Evolutionary conservation across 345 rosid species (phyloP), one percentile per base, ranked within the genome.

Genomic region (Euphorbia pulcherrima): DNA sequence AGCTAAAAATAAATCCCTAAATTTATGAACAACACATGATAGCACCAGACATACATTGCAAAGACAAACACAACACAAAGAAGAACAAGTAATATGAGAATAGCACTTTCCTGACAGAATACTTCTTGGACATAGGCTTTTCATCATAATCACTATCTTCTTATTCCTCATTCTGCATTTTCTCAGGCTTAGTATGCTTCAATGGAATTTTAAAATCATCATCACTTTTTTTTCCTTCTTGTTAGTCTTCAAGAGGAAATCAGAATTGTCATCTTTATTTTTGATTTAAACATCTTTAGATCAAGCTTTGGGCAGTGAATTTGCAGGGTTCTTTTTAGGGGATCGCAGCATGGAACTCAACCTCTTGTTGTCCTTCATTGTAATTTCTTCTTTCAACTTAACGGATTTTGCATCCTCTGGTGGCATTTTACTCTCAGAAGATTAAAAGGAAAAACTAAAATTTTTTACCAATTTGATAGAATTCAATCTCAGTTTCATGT

Each of bases 341-440:
- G 78, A 78, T 70, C 63, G 76, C 44, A 65, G 44, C 48, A 89
- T 61, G 27, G 89, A 84, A 50, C 82, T 78, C 85, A 89, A 68
- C 72, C 85, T 77, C 84, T 68, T 82, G 2, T 72, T 71, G 57
- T 64, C 78, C 17, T 79, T 85, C 6, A 72, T 87, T 20, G 23
- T 72, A 33, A 64, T 74, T 63, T 67, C 78, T 50, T 68, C 58
- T 18, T 33, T 70, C 35, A 23, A 24, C 69, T 79, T 80, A 77
- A 72, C 37, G 39, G 81, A 35, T 68, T 79, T 83, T 8, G 83
- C 66, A 59, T 86, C 90, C 70, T 83, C 88, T 1, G 87, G 81
- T 28, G 90, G 80, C 98, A 90, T 92, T 64, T 68, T 77, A 5
- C 10, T 40, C 10, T 46, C 21, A 20, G n/a, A 9, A 65, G 26